Evolutionary conservation across 768 basidiomycete species (phyloP).

Genomic region (Mycena rosella): DNA sequence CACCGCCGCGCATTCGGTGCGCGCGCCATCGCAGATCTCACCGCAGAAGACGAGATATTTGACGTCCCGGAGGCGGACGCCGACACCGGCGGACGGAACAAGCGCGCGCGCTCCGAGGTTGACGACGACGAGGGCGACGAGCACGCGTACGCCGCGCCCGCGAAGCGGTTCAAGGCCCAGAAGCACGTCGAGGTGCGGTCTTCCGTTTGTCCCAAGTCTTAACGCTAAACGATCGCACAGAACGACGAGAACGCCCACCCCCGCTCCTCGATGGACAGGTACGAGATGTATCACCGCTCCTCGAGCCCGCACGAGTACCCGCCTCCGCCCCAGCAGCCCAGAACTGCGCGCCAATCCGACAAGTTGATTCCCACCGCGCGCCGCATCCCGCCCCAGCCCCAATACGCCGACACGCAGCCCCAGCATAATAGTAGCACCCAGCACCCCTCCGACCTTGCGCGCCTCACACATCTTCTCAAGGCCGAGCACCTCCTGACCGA

Average conservation of each 20-base stretch:
- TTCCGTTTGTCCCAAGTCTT: neutral
- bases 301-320: constrained; percentile 30
- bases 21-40: constrained; percentile 5
- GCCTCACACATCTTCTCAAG: constrained; percentile 21
- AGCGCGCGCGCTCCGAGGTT: constrained; percentile 23
- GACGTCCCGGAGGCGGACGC: constrained; percentile 11
- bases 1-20: constrained; percentile 25
- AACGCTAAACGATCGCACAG: neutral
- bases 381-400: constrained; percentile 2
- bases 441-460: neutral
- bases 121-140: constrained; percentile 26
- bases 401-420: no score
- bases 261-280: constrained; percentile 7
- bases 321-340: constrained; percentile 8
- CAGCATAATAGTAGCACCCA: neutral
- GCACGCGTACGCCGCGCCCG: constrained; percentile 13
- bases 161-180: constrained; percentile 25
- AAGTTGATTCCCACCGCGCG: neutral
- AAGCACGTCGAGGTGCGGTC: constrained; percentile 2
- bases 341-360: constrained; percentile 2
- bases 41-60: constrained; percentile 20
- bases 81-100: constrained; percentile 3
- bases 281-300: constrained; percentile 23
- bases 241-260: constrained; percentile 8
- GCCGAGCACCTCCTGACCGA: constrained; percentile 17